phyloP scores from a whole-genome alignment of 2,329 filamentous ascomycete species.

The Aureobasidium mangrovei region DNA sequence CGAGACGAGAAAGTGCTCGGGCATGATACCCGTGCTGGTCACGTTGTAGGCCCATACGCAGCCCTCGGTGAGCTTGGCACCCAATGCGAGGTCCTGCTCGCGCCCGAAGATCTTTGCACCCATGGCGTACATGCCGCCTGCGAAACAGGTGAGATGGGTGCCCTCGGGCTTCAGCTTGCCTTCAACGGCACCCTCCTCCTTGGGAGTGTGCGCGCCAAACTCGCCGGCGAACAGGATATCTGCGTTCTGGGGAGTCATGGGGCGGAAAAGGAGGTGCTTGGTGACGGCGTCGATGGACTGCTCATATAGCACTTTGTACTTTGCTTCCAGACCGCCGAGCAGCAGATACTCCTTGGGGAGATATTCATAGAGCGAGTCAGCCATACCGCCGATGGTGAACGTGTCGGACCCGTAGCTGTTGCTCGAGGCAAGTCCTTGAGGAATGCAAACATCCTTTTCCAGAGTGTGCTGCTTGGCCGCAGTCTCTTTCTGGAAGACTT shows the following conservation, averaged over 20 bases:
- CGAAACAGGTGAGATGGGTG: slow-evolving; percentile 47
- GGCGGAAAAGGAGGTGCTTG: slow-evolving; percentile 66
- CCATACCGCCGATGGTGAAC: slow-evolving; percentile 48
- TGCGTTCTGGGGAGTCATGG: slow-evolving; percentile 58
- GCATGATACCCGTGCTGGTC: slow-evolving; percentile 46
- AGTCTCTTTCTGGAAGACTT: slow-evolving; percentile 10
- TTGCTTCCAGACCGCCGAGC: slow-evolving; percentile 62
- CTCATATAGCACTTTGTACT: slow-evolving; percentile 66
- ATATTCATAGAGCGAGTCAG: slow-evolving; percentile 51
- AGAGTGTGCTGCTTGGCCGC: neutral
- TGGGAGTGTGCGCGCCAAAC: slow-evolving; percentile 14
- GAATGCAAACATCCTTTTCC: slow-evolving; percentile 40
- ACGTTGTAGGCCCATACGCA: slow-evolving; percentile 48
- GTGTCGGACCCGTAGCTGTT: slow-evolving; percentile 38
- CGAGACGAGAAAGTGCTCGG: slow-evolving; percentile 38
- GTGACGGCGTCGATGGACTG: slow-evolving; percentile 59
- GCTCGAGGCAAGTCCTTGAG: slow-evolving; percentile 49
- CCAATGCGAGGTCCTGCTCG: slow-evolving; percentile 41
- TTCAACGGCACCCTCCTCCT: neutral
- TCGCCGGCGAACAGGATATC: slow-evolving; percentile 69
- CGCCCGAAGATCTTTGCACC: slow-evolving; percentile 45
- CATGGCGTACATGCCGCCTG: slow-evolving; percentile 47
- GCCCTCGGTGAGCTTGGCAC: slow-evolving; percentile 43
- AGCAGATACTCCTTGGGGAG: slow-evolving; percentile 60
- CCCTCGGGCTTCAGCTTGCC: slow-evolving; percentile 33